Evolutionary conservation across 2,329 filamentous ascomycete species (phyloP), one percentile per base, ranked within the genome.

Genomic region (Blumeria hordei): DNA sequence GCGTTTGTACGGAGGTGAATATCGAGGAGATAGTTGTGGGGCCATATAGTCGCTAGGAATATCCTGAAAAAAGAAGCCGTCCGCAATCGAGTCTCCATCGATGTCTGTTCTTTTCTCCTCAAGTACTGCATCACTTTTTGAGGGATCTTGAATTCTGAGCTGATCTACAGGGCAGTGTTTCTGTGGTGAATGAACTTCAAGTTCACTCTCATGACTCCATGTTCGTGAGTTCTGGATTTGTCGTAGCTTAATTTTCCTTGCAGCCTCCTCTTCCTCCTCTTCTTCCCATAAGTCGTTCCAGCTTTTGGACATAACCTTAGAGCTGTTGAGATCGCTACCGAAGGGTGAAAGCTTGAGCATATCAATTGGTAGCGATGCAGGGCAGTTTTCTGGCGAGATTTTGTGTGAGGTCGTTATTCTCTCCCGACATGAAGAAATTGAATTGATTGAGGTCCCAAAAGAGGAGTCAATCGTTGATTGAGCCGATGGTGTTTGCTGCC

Each of bases 221-320:
- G 81, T 85, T 60, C 83, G 76, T 55, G 81, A 77, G 65, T 87
- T 86, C 63, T 83, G 73, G 65, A 71, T 69, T 58, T 70, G 71
- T 35, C 72, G 70, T 59, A 80, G 71, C 68, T 82, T 77, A 32
- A 83, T 69, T 6, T 71, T 71, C 57, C 74, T 69, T 77, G 70
- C 65, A 82, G 77, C 59, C 75, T 76, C 78, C 61, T 85, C 77
- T 59, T 83, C 80, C 59, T 84, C 81, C 64, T 92, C 88, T 67
- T 96, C 90, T 57, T 96, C 90, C 83, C 88, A 95, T 67, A 96
- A 80, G 67, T 98, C 92, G 64, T 88, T 94, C 92, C 92, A 98
- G 73, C 92, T 96, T 81, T 96, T 96, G 56, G 92, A 94, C 51
- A 93, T 85, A 28, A 28, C 21, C 21, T 28, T 28, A 28, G 21